A percentile compares a stretch with the other conserved stretches of the same genome.
Evolutionary conservation across 75 land plant genomes (phyloP).

Genomic region (Picea sitchensis): DNA sequence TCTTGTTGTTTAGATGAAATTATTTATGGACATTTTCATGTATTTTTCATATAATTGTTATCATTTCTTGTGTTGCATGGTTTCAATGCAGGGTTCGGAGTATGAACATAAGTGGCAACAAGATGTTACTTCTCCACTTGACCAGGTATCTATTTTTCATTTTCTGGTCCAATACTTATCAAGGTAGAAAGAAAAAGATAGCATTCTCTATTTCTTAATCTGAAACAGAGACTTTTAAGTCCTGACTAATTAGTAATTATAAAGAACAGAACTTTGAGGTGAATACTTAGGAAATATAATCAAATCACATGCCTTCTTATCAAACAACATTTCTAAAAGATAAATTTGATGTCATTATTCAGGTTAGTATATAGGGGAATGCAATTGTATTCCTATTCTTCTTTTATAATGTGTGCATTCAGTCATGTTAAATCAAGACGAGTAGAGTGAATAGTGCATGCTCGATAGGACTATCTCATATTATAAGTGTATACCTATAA

Average conservation of each 20-base stretch:
- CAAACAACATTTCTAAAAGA: no score
- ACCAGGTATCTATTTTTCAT: slow-evolving; percentile 38
- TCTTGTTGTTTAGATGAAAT: background rate
- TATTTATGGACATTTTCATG: background rate
- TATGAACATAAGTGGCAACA: slow-evolving; percentile 59
- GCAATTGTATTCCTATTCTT: no score
- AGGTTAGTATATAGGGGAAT: no score
- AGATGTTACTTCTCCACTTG: slow-evolving; percentile 41
- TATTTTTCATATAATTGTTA: background rate
- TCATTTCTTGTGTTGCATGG: background rate
- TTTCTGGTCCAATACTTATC: background rate
- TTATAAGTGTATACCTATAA: no score
- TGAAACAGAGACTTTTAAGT: no score
- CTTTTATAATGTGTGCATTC: no score
- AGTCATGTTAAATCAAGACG: no score
- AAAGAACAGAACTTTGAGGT: background rate
- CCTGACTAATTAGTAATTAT: background rate
- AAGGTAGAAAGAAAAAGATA: background rate
- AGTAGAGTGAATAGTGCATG: no score
- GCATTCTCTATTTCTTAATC: background rate
- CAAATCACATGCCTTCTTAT: background rate
- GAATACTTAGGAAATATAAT: background rate
- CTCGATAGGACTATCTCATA: no score
- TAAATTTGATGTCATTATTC: no score
- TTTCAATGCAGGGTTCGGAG: slow-evolving; percentile 25